These are phyloP conservation scores for Polychaeton citri DNA, from an alignment of 2,329 filamentous ascomycete genomes.

Conservation along the genomic window DNA sequence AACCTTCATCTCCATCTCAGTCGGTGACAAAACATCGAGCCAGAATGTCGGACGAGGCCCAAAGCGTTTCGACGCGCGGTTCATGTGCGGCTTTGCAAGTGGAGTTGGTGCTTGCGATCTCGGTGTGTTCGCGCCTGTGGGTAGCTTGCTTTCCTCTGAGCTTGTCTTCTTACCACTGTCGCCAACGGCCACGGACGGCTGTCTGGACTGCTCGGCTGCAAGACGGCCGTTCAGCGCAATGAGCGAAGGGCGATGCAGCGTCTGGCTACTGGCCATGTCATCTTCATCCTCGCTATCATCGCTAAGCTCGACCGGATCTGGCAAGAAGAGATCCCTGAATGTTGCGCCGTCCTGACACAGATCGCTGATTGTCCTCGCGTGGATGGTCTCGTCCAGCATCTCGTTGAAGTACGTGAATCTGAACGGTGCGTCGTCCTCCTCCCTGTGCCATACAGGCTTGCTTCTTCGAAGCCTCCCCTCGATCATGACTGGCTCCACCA, in stretches of 20 bases:
- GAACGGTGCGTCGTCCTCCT: constrained; percentile 82
- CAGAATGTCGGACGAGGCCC: constrained; percentile 91
- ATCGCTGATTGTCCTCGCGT: constrained; percentile 89
- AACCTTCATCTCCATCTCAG: constrained; percentile 89
- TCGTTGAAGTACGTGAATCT: constrained; percentile 99
- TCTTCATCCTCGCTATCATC: constrained; percentile 55
- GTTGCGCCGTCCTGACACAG: constrained; percentile 71
- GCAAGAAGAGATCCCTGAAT: constrained; percentile 81
- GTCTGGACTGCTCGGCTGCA: neutral
- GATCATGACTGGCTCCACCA: constrained; percentile 85
- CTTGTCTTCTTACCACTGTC: constrained; percentile 15
- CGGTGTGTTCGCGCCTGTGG: constrained; percentile 38
- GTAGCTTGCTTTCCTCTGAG: constrained; percentile 13
- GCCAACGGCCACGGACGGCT: constrained; percentile 24
- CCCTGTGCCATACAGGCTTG: constrained; percentile 65
- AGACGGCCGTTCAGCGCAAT: constrained; percentile 11
- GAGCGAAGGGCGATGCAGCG: constrained; percentile 23
- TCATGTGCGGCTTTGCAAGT: constrained; percentile 16
- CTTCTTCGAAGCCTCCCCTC: constrained; percentile 77
- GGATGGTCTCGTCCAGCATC: constrained; percentile 87
- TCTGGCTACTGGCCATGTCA: constrained; percentile 7
- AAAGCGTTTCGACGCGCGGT: constrained; percentile 23
- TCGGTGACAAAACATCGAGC: constrained; percentile 84
- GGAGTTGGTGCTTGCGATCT: constrained; percentile 30
- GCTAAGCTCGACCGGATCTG: constrained; percentile 63